Evolutionary conservation across 345 rosid genomes (phyloP), one percentile per base, ranked within the genome.

Genomic region (Eucalyptus marginata): DNA sequence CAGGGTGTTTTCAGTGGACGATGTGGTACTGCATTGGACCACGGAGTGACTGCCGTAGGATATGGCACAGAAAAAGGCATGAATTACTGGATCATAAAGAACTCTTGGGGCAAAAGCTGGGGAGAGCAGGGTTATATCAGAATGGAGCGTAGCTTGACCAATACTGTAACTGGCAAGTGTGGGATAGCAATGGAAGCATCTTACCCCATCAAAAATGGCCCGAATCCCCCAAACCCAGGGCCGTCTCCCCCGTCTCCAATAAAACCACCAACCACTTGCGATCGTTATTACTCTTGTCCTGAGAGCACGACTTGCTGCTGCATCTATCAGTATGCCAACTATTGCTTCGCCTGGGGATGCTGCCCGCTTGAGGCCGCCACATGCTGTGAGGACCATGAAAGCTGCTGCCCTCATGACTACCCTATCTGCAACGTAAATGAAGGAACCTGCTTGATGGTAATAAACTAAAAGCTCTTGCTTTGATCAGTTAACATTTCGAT

Each of bases 171-270:
- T 1, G 99, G 99, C 4, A 95, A 94, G 90, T 98, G 99, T 89
- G 99, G 99, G 66, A 98, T 98, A 87, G 97, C 97, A 12, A 86
- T 98, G 86, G 96, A 95, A 81, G 92, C 98, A 54, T 98, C 99
- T 31, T 98, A 97, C 90, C 99, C 99, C 9, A 88, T 95, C 86
- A 98, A 97, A 94, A 94, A 90, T 17, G 95, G 98, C 59, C 92
- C 90, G 64, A 98, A 97, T 88, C 99, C 99, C 6, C 99, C 99
- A 2, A 95, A 97, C 87, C 99, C 99, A 7, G 99, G 98, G 8
- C 99, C 99, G 0, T 95, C 99, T 16, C 99, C 99, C 1, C 99
- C 99, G n/a, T 92, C 98, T 85, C 99, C 99, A 22, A 71, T 95
- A 6, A 93, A 89, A 90, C 99, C 99, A 62, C 97, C 98, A 3